Evolutionary conservation across 176 grass and related monocot species (phyloP).

Genomic region (Triticum aestivum): DNA sequence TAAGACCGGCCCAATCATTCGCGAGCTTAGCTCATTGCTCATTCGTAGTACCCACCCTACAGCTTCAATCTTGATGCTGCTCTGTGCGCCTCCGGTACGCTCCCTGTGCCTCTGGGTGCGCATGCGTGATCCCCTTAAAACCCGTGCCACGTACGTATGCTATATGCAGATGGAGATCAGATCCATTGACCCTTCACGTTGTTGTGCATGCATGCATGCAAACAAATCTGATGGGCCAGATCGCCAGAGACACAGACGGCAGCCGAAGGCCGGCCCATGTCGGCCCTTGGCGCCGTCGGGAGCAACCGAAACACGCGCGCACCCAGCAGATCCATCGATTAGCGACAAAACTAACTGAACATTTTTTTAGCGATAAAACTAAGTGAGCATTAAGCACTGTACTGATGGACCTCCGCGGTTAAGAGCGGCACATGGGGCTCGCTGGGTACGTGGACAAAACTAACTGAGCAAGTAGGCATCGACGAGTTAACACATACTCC

Average conservation of each 20-base stretch:
- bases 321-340: too few species aligned
- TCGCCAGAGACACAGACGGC: too few species aligned
- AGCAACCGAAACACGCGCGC: background rate
- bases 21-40: background rate
- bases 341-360: too few species aligned
- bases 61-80: background rate
- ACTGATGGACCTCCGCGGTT: too few species aligned
- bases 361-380: too few species aligned
- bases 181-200: background rate
- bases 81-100: too few species aligned
- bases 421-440: too few species aligned
- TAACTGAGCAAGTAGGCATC: too few species aligned
- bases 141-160: conserved; percentile 20
- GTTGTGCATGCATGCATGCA: background rate
- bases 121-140: conserved; percentile 24
- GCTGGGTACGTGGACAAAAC: too few species aligned
- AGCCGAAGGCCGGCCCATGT: background rate
- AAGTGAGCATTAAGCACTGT: too few species aligned
- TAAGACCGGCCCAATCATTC: background rate
- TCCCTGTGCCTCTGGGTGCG: background rate
- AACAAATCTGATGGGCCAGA: background rate
- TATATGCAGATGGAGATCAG: background rate
- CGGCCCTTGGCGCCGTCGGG: conserved; percentile 2
- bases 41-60: background rate
- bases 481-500: too few species aligned